Evolutionary conservation across 2,329 filamentous ascomycete genomes (phyloP), one percentile per base, ranked within the genome.

Genomic region (Pseudocercospora macadamiae): DNA sequence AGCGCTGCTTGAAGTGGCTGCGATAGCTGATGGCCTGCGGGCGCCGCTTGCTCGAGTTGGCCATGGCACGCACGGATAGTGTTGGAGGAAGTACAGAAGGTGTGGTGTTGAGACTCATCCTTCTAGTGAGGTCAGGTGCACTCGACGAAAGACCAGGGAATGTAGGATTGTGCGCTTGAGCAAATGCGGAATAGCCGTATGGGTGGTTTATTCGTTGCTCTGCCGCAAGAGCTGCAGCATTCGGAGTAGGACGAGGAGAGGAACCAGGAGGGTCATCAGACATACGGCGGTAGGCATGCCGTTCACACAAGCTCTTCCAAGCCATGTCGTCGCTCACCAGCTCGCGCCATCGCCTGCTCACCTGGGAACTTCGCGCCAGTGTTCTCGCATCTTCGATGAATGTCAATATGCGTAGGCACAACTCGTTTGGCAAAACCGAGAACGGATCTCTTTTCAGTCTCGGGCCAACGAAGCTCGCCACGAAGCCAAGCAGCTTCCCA

Each of bases 331-430:
- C 95, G 71, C 89, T 93, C 51, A 99, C 82, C 6, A 99, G 82
- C 75, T 97, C 93, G 63, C 91, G 86, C 95, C 95, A 99, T 73
- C 93, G 85, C 64, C 87, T 87, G 54, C 95, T 99, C n/a, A 99
- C 95, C 74, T 97, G 93, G 4, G 93, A 96, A 53, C 95, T 90
- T 72, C 95, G 85, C 36, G 93, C 93, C 47, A 99, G 82, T 2
- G 96, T 96, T 73, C 93, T 95, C 1, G 95, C 93, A 71, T 99
- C 95, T 70, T 99, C 95, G 71, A 99, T 93, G 73, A 96, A 99
- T 42, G 93, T 96, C 51, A 99, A 82, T 64, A 99, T 90, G 89
- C 96, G 70, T 61, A 99, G 79, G 74, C 93, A 97, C 42, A 99
- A 79, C 76, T 99, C 95, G 71, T 96, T 93, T 0, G 95, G 95